Conservation (phyloP, 106 monocot genomes). For the Acorus gramineus region DNA sequence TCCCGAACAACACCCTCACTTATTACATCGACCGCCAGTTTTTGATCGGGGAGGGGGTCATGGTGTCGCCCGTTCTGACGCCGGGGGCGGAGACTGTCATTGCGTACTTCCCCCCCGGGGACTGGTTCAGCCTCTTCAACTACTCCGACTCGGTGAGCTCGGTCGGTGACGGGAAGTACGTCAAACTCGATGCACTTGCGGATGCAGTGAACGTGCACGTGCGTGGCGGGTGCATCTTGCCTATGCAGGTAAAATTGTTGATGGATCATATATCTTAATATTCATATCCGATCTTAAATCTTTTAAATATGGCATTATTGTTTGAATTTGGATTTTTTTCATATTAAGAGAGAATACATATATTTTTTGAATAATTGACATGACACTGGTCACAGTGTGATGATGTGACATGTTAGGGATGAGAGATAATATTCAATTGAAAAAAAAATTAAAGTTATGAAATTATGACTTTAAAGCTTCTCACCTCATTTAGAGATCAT, state of each 20-base stretch:
- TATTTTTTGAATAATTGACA: too few species aligned
- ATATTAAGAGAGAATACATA: too few species aligned
- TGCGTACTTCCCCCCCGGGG: slow-evolving; percentile 49
- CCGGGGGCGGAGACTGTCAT: slow-evolving; percentile 21
- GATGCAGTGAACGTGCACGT: slow-evolving; percentile 48
- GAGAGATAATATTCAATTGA: too few species aligned
- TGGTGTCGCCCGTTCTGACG: slow-evolving; percentile 47
- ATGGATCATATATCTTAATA: too few species aligned
- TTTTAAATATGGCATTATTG: too few species aligned
- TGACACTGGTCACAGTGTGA: too few species aligned
- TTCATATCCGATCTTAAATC: too few species aligned
- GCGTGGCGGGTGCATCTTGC: slow-evolving; percentile 22
- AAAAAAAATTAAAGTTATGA: too few species aligned
- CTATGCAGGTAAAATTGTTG: slow-evolving; percentile 1
- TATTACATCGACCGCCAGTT: slow-evolving; percentile 47
- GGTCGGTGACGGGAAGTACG: slow-evolving; percentile 10
- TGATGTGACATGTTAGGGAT: too few species aligned
- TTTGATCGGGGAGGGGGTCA: slow-evolving; percentile 30
- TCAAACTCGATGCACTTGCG: slow-evolving; percentile 34
- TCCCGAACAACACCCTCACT: slow-evolving; percentile 38
- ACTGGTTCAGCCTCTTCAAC: slow-evolving; percentile 55
- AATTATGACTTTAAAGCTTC: too few species aligned
- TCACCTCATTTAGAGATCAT: too few species aligned
- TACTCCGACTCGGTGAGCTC: slow-evolving; percentile 7
- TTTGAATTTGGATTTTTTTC: too few species aligned